phyloP scores from a whole-genome alignment of 768 basidiomycete genomes.

The Galerina marginata region DNA sequence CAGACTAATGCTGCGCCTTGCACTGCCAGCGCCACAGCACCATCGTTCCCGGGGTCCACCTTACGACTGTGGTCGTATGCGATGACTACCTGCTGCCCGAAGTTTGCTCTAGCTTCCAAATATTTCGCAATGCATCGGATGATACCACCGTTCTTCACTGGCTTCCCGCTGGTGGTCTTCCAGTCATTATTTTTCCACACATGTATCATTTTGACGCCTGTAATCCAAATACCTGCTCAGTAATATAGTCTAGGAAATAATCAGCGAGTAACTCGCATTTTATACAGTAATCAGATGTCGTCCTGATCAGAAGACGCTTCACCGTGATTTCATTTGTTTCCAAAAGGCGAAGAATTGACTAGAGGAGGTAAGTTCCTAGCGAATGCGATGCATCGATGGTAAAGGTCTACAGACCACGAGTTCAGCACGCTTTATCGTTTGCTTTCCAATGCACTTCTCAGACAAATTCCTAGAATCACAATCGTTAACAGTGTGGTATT shows the following conservation, averaged over 20 bases:
- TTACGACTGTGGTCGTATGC: conserved; percentile 5
- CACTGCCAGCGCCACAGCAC: neutral
- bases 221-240: conserved; percentile 1
- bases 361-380: conserved; percentile 9
- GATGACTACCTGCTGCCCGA: conserved; percentile 63
- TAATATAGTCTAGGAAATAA: too few relatives aligned
- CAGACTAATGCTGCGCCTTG: neutral
- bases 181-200: conserved; percentile 67
- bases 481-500: neutral
- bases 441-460: conserved; percentile 80
- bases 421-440: conserved; percentile 89
- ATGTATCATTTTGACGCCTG: conserved; percentile 69
- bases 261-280: conserved; percentile 53
- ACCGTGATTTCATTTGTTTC: conserved; percentile 67
- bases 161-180: conserved; percentile 46
- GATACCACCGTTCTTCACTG: conserved; percentile 74
- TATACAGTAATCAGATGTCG: conserved; percentile 86
- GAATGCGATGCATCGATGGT: neutral
- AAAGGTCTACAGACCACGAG: conserved; percentile 62
- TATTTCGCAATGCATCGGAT: conserved; percentile 74
- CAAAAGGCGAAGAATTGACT: conserved; percentile 88
- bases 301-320: conserved; percentile 71
- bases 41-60: neutral
- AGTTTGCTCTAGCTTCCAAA: conserved; percentile 54
- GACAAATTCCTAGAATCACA: conserved; percentile 65